Conservation (phyloP, 2,329 filamentous ascomycete species). For the Chrysoporthe puriensis region DNA sequence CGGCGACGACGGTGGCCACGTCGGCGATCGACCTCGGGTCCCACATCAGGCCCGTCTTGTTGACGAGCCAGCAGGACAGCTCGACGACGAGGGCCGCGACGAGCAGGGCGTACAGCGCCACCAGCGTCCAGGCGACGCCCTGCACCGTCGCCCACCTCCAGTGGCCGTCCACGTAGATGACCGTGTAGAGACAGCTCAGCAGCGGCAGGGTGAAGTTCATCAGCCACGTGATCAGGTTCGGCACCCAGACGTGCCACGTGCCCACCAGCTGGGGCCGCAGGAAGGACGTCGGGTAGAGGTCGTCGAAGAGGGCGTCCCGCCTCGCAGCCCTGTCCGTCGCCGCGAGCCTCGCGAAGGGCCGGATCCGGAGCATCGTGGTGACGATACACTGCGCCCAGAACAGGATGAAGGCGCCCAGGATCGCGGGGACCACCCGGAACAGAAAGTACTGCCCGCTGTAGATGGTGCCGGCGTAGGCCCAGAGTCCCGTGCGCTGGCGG, state of each 20-base stretch:
- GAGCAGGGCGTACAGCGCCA: constrained; percentile 73
- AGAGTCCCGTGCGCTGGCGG: constrained; percentile 64
- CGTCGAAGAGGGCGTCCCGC: constrained; percentile 67
- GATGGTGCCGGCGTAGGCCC: constrained; percentile 66
- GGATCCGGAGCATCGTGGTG: constrained; percentile 72
- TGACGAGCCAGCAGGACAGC: constrained; percentile 65
- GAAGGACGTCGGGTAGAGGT: constrained; percentile 72
- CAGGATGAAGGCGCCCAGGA: constrained; percentile 72
- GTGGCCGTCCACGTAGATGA: constrained; percentile 55
- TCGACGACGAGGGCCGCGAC: constrained; percentile 61
- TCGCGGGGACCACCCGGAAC: constrained; percentile 81
- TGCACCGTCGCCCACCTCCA: constrained; percentile 85
- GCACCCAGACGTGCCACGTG: constrained; percentile 67
- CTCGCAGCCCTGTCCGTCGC: constrained; percentile 62
- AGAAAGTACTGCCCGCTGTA: constrained; percentile 80
- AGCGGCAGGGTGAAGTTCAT: constrained; percentile 80
- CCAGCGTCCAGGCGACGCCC: constrained; percentile 76
- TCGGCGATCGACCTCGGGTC: constrained; percentile 83
- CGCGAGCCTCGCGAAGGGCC: constrained; percentile 80
- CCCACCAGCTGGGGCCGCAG: constrained; percentile 62
- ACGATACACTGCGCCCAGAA: constrained; percentile 79
- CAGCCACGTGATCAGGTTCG: constrained; percentile 74
- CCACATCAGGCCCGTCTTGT: constrained; percentile 80
- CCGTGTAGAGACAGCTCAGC: constrained; percentile 75
- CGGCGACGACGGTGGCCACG: constrained; percentile 74